Evolutionary conservation across 495 filamentous ascomycete genomes (phyloP), one percentile per base, ranked within the genome.

Genomic region (Annulohypoxylon moriforme): DNA sequence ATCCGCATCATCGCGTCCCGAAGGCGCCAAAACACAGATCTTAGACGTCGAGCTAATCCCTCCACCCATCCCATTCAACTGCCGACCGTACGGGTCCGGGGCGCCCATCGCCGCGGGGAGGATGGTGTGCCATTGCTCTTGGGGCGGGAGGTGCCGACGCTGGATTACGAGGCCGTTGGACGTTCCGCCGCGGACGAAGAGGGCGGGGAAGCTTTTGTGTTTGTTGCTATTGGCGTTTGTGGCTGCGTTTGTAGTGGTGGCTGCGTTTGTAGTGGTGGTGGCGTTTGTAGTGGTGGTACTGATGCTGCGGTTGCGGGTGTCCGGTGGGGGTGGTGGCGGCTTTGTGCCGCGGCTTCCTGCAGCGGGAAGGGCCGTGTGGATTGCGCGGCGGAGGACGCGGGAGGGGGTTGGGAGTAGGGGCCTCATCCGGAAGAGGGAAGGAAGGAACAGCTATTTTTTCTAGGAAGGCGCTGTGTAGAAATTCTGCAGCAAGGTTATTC

Each of bases 171-270:
- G 80, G 11, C 89, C 92, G 53, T 89, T 88, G 3, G 90, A 92
- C 0, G 90, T 93, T 27, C 91, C 91, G 55, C 91, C 90, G 64
- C 92, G 89, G 74, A 90, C 91, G 79, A 92, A 93, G 38, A 89
- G 81, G 25, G 89, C 90, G 4, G 87, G 87, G 20, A 91, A 81
- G 49, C 73, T 77, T n/a, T 55, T 55, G 27, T 0, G 47, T 4
- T 10, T 5, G 11, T 14, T 0, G 40, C n/a, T 20, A 10, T 36
- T 5, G 33, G 4, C 20, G 46, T 13, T 24, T 22, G 47, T 14
- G 22, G 8, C 10, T 22, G 24, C 24, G 22, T 22, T 1, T 10
- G 33, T n/a, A n/a, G 11, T 6, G 38, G 8, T 8, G 31, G 31
- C 31, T 3, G 31, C 31, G 31, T n/a, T 33, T 33, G 31, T 33